Percentiles rank a stretch among this genome's conserved stretches.
phyloP scores from a whole-genome alignment of 306 rosid genomes.

The Glycine tomentella region DNA sequence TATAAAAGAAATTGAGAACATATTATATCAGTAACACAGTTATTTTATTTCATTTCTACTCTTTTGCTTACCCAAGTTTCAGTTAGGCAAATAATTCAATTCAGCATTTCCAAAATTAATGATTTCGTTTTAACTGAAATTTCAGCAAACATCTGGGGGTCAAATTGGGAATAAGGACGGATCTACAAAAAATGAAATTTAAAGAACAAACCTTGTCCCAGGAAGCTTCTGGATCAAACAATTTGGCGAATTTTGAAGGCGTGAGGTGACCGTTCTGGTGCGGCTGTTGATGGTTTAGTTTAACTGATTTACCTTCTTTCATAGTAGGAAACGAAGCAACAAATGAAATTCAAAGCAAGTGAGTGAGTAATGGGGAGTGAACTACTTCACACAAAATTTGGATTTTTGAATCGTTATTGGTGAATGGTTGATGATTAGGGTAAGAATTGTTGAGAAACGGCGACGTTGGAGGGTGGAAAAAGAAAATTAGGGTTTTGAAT shows the following conservation, averaged over 20 bases:
- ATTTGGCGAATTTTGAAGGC: slow-evolving; percentile 87
- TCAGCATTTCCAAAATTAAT: slow-evolving; percentile 1
- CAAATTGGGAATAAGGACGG: slow-evolving; percentile 4
- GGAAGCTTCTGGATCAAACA: slow-evolving; percentile 96
- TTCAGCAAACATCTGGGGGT: neutral
- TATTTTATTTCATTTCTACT: neutral
- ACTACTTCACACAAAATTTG: slow-evolving; percentile 3
- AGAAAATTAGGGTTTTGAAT: slow-evolving; percentile 58
- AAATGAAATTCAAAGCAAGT: neutral
- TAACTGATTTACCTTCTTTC: slow-evolving; percentile 89
- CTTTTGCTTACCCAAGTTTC: neutral
- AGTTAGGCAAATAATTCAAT: neutral
- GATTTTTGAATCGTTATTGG: neutral
- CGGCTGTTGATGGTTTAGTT: slow-evolving; percentile 61
- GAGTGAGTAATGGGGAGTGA: slow-evolving; percentile 10
- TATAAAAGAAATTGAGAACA: neutral
- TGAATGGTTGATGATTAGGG: neutral
- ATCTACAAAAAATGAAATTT: slow-evolving; percentile 5
- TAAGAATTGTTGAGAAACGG: slow-evolving; percentile 1
- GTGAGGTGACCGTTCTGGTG: slow-evolving; percentile 94
- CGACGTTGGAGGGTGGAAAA: neutral
- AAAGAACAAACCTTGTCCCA: slow-evolving; percentile 88
- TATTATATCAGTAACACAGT: neutral
- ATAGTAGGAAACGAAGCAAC: slow-evolving; percentile 47
- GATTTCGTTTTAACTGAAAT: neutral